Percentiles rank a stretch among this genome's conserved stretches.
These are phyloP conservation scores for Ehretia macrophylla DNA, from an alignment of 257 asterid genomes.

Conservation along the genomic window DNA sequence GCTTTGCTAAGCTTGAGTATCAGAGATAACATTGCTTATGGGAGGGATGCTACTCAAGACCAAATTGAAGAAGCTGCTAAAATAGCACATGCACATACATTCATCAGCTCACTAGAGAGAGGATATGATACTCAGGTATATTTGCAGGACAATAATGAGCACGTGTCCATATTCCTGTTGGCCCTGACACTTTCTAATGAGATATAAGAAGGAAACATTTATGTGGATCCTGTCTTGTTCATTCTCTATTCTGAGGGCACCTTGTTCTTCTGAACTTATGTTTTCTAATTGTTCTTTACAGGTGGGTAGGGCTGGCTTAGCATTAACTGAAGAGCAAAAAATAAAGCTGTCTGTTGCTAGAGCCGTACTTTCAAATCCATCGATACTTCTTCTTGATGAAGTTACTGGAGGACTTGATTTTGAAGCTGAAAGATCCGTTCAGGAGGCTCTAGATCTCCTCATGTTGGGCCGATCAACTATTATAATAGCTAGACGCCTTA, in stretches of 20 bases:
- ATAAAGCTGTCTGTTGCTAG: conserved; percentile 97
- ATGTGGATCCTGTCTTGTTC: background rate
- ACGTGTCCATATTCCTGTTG: conserved; percentile 13
- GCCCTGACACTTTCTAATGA: background rate
- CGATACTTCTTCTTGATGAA: conserved; percentile 92
- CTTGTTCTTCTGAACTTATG: background rate
- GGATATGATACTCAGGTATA: conserved; percentile 94
- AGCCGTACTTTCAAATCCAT: conserved; percentile 94
- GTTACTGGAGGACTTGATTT: conserved; percentile 99
- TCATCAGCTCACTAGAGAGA: conserved; percentile 86
- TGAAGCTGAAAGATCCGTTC: conserved; percentile 97
- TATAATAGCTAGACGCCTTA: conserved; percentile 91
- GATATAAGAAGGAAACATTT: background rate
- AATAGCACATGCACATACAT: conserved; percentile 98
- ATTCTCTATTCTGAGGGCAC: background rate
- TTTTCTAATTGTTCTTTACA: conserved; percentile 24
- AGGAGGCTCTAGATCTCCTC: conserved; percentile 92
- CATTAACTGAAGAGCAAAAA: conserved; percentile 94
- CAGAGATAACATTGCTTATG: conserved; percentile 95
- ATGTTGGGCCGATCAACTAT: conserved; percentile 98
- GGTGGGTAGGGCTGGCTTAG: conserved; percentile 86
- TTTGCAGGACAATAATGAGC: conserved; percentile 1
- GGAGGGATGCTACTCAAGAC: conserved; percentile 80
- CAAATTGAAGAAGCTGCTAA: conserved; percentile 99
- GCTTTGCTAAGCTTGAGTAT: conserved; percentile 95